These are phyloP conservation scores for Saururus chinensis DNA, from an alignment of 164 flowering plant species.

Conservation along the genomic window DNA sequence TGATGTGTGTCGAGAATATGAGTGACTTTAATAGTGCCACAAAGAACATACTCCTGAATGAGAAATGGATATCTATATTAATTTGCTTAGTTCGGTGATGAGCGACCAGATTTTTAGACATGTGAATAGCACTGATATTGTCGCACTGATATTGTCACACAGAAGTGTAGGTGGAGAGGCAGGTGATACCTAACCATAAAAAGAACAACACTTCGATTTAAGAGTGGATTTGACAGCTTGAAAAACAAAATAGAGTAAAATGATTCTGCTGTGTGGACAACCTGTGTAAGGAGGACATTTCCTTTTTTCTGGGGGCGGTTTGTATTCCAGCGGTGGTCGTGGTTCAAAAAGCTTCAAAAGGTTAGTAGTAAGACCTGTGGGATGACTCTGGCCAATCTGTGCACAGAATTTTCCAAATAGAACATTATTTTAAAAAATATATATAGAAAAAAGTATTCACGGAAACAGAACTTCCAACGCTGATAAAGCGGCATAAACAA, in stretches of 20 bases:
- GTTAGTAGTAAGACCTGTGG: constrained; percentile 82
- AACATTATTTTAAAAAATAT: background rate
- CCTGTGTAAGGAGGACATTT: constrained; percentile 91
- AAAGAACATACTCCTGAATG: no score
- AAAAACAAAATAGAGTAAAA: background rate
- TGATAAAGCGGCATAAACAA: background rate
- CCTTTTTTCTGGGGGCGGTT: constrained; percentile 91
- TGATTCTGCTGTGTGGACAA: background rate
- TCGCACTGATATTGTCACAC: no score
- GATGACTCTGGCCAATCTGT: constrained; percentile 98
- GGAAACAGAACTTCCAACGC: background rate
- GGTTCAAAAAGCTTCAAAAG: constrained; percentile 98
- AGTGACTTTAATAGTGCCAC: no score
- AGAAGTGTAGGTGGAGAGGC: no score
- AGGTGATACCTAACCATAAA: constrained; percentile 53
- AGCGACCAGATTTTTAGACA: no score
- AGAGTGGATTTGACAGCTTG: background rate
- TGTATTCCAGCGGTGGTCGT: constrained; percentile 83
- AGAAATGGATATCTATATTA: no score
- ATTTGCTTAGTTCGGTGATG: no score
- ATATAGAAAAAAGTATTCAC: background rate
- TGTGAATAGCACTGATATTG: no score
- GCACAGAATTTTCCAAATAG: background rate
- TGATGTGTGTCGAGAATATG: no score
- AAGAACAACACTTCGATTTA: background rate